Base-by-base conservation (phyloP, 305 asterid genomes). In the Fraxinus angustifolia region DNA sequence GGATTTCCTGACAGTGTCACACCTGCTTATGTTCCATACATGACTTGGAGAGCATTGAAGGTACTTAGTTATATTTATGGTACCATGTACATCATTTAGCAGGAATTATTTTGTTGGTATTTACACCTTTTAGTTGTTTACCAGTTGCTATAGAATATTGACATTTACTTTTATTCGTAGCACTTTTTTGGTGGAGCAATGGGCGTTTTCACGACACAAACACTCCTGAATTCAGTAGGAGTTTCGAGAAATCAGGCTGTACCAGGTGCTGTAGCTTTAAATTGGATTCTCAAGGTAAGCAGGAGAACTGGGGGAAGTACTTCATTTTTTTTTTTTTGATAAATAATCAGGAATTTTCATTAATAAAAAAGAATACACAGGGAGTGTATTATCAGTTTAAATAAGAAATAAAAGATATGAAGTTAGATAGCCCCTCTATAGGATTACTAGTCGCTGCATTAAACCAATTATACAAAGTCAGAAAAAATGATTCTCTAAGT, bases 181-280 rank as follows among this genome's bases (percentile, higher is more conserved):
- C 94, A 94, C 89, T 93, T 94, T 84, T 93, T 93, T 73, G 98
- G 98, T 28, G 98, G 98, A 85, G 98, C 98, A 50, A 94, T 94
- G 97, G 92, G 98, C 82, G 98, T 93, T 78, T 94, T 94, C 81
- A 94, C 98, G 6, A 94, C 97, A 16, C 97, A 93, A 85, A 88
- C 98, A 62, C 96, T 94, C 73, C 88, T 94, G 75, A 82, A 85
- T 77, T 94, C 98, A 8, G 92, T 94, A 67, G 98, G 98, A 83
- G 91, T 93, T 71, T 87, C 94, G 76, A 85, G 87, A 85, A 91
- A 84, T 82, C 87, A 42, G 42, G 76, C 92, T 71, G 87, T 88
- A 67, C 92, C 92, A 28, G 90, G 97, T 80, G 98, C 98, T 70
- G 91, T 94, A 77, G 98, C 98, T 77, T 90, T 93, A 88, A 93